phyloP scores from a whole-genome alignment of 2,329 filamentous ascomycete species.

The Microsporum canis region DNA sequence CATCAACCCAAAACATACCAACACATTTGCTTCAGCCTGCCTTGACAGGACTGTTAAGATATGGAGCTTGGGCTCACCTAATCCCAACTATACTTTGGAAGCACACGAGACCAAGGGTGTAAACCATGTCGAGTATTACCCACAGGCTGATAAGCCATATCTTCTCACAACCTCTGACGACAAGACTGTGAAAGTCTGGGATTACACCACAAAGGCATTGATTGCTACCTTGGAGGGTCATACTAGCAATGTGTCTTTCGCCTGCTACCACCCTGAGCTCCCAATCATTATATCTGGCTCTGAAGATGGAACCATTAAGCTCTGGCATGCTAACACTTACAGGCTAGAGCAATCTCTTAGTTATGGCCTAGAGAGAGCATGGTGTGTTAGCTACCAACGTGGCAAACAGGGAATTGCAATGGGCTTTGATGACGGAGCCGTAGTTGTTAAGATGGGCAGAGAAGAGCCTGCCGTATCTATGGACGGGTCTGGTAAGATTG shows the following conservation, averaged over 20 bases:
- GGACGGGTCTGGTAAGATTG: constrained; percentile 89
- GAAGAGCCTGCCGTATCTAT: constrained; percentile 97
- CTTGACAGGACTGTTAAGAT: constrained; percentile 95
- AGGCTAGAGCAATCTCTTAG: constrained; percentile 89
- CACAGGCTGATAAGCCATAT: constrained; percentile 62
- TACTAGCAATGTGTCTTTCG: constrained; percentile 95
- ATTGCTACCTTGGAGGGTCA: constrained; percentile 96
- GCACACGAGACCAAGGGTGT: constrained; percentile 96
- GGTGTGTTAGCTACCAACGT: constrained; percentile 94
- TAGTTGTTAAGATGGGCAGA: constrained; percentile 93
- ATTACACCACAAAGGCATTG: constrained; percentile 95
- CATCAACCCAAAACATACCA: constrained; percentile 96
- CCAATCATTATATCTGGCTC: constrained; percentile 96
- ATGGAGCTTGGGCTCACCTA: constrained; percentile 89
- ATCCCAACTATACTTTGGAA: constrained; percentile 91
- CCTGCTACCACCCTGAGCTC: constrained; percentile 92
- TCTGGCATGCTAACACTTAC: constrained; percentile 98
- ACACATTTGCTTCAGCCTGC: constrained; percentile 86
- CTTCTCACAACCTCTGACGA: constrained; percentile 95
- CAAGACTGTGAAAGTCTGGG: constrained; percentile 95
- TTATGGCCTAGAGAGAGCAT: constrained; percentile 90
- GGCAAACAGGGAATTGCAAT: constrained; percentile 90
- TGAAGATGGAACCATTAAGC: constrained; percentile 92
- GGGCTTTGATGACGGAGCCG: constrained; percentile 93
- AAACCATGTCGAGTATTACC: constrained; percentile 88